These are phyloP conservation scores for Lichenothelia convexa DNA, from an alignment of 495 filamentous ascomycete genomes.

Conservation along the genomic window DNA sequence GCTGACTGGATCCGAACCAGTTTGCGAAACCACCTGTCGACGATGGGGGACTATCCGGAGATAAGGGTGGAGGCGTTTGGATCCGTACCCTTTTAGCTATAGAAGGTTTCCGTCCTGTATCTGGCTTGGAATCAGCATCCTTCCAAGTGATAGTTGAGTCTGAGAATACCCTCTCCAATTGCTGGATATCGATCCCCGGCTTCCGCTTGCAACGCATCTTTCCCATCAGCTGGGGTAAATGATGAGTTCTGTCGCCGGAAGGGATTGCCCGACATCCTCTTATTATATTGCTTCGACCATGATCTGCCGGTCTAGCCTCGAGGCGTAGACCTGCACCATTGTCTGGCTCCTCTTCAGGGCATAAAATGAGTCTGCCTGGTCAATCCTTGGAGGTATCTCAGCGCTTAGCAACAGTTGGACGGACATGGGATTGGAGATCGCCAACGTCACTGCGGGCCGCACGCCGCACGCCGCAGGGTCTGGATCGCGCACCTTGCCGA, in stretches of 20 bases:
- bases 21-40: not conserved
- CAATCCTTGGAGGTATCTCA: not conserved
- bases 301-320: not conserved
- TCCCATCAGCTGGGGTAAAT: conserved; percentile 1
- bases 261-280: conserved; percentile 22
- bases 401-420: not conserved
- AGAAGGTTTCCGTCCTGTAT: not conserved
- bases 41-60: not conserved
- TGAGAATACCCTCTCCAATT: not conserved
- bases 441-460: not conserved
- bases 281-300: too few relatives aligned
- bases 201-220: conserved; percentile 1
- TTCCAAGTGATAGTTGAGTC: not conserved
- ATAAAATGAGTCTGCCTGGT: not conserved
- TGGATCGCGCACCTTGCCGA: not conserved
- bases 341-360: not conserved
- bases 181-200: not conserved
- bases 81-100: not conserved
- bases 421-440: not conserved
- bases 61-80: not conserved
- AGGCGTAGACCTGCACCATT: not conserved
- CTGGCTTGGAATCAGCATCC: not conserved
- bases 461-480: not conserved
- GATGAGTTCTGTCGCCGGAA: conserved; percentile 17
- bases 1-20: not conserved